A percentile compares a stretch with the other conserved stretches of the same genome.
Evolutionary conservation across 2,329 filamentous ascomycete species (phyloP).

Genomic region (Fusarium keratoplasticum): DNA sequence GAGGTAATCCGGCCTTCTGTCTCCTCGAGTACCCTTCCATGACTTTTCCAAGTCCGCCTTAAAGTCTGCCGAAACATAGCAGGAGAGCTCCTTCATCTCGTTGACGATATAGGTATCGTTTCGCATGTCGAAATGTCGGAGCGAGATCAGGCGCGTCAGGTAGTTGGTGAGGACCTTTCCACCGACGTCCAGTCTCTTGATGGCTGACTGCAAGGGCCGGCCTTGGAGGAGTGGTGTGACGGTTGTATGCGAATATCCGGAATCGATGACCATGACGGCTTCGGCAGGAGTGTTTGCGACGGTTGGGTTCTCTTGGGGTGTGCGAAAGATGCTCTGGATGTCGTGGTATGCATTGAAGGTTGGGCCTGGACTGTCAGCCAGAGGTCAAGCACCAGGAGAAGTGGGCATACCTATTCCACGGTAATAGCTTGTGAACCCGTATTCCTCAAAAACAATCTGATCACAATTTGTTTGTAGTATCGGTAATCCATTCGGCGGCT

Average conservation of each 20-base stretch:
- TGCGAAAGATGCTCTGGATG: conserved; percentile 75
- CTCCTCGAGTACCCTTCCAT: conserved; percentile 81
- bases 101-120: conserved; percentile 95
- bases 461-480: conserved; percentile 90
- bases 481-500: conserved; percentile 85
- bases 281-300: conserved; percentile 71
- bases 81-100: conserved; percentile 92
- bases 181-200: conserved; percentile 88
- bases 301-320: conserved; percentile 60
- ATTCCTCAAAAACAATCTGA: conserved; percentile 98
- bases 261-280: conserved; percentile 88
- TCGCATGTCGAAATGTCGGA: conserved; percentile 94
- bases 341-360: conserved; percentile 87
- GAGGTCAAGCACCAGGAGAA: background rate
- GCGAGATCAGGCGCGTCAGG: conserved; percentile 87
- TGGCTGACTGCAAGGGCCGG: conserved; percentile 80
- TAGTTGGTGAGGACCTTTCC: conserved; percentile 96
- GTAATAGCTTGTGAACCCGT: conserved; percentile 89
- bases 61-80: conserved; percentile 86
- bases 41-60: conserved; percentile 79
- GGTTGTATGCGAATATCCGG: conserved; percentile 92
- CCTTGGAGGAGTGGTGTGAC: conserved; percentile 88
- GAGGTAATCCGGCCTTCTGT: conserved; percentile 62
- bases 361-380: conserved; percentile 63
- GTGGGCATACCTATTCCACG: conserved; percentile 72